phyloP scores from a whole-genome alignment of 2,329 filamentous ascomycete species.

The Pseudogymnoascus sp. region DNA sequence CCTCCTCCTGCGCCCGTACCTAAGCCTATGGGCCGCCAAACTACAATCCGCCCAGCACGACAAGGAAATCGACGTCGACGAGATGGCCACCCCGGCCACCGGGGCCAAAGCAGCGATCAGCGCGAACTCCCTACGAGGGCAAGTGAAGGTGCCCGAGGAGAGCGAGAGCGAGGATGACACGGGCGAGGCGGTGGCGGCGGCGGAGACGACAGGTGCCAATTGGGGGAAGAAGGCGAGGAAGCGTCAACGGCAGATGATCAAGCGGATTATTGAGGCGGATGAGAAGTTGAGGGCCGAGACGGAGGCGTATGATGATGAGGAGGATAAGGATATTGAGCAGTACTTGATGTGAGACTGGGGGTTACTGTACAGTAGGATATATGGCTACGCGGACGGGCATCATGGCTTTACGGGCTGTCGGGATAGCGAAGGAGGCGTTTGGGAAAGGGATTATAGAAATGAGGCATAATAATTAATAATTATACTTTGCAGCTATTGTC shows the following conservation, averaged over 20 bases:
- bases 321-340: slow-evolving; percentile 70
- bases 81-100: slow-evolving; percentile 34
- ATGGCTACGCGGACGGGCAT: neutral
- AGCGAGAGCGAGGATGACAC: slow-evolving; percentile 44
- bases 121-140: slow-evolving; percentile 57
- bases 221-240: slow-evolving; percentile 67
- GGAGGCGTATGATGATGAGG: slow-evolving; percentile 52
- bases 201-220: slow-evolving; percentile 31
- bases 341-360: slow-evolving; percentile 49
- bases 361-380: slow-evolving; percentile 11
- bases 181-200: slow-evolving; percentile 35
- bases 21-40: slow-evolving; percentile 60
- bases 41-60: slow-evolving; percentile 59
- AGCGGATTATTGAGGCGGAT: slow-evolving; percentile 55
- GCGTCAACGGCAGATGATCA: slow-evolving; percentile 60
- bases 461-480: slow-evolving; percentile 2
- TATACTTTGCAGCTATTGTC: neutral
- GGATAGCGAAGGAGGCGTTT: slow-evolving; percentile 1
- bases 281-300: slow-evolving; percentile 47
- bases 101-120: slow-evolving; percentile 47
- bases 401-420: neutral
- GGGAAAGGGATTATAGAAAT: neutral
- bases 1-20: slow-evolving; percentile 64
- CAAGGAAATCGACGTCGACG: slow-evolving; percentile 33
- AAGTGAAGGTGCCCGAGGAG: slow-evolving; percentile 46